Evolutionary conservation across 2,329 filamentous ascomycete genomes (phyloP).

Genomic region (Aspergillus bombycis): DNA sequence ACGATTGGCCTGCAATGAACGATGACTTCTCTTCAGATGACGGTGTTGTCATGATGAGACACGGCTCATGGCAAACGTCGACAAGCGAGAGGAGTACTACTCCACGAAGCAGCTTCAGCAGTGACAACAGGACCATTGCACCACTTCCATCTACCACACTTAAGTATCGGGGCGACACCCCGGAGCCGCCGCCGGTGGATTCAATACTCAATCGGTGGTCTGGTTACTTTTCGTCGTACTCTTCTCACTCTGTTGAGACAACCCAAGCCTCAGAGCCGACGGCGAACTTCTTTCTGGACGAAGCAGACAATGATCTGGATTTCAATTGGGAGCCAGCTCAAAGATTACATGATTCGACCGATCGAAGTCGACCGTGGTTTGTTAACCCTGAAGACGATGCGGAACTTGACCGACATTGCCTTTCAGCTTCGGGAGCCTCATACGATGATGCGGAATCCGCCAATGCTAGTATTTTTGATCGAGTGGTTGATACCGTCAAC

Average conservation of each 20-base stretch:
- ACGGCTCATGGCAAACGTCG: constrained; percentile 55
- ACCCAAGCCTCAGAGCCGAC: constrained; percentile 71
- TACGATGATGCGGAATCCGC: constrained; percentile 72
- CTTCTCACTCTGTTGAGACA: constrained; percentile 79
- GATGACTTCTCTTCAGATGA: constrained; percentile 73
- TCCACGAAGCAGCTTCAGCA: constrained; percentile 58
- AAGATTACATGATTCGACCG: constrained; percentile 15
- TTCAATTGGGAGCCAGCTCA: constrained; percentile 47
- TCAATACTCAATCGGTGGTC: constrained; percentile 36
- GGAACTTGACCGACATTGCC: constrained; percentile 62
- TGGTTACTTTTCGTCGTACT: constrained; percentile 48
- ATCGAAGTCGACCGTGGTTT: constrained; percentile 35
- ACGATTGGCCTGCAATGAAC: constrained; percentile 44
- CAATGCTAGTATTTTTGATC: constrained; percentile 70
- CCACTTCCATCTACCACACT: constrained; percentile 85
- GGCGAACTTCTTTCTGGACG: constrained; percentile 66
- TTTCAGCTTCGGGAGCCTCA: constrained; percentile 85
- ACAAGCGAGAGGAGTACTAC: constrained; percentile 53
- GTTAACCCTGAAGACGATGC: constrained; percentile 51
- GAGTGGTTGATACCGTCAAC: constrained; percentile 77
- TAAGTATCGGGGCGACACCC: constrained; percentile 79
- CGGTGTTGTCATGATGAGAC: constrained; percentile 80
- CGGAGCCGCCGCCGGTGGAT: constrained; percentile 57
- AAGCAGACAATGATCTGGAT: constrained; percentile 57
- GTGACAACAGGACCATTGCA: constrained; percentile 81